Conservation (phyloP, 2,329 filamentous ascomycete genomes). For the Sphaceloma murrayae region DNA sequence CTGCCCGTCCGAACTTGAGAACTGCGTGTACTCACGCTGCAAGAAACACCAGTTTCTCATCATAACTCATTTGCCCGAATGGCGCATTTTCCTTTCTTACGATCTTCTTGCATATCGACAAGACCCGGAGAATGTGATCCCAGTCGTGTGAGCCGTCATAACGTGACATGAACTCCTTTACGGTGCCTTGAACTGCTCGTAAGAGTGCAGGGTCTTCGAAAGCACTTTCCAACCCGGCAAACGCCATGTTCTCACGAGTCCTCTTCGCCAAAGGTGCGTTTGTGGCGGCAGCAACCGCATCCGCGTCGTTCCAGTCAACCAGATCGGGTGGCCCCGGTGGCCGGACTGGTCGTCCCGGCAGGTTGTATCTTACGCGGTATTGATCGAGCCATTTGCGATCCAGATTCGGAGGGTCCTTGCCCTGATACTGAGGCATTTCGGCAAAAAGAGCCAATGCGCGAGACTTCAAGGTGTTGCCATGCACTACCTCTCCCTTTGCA, state of each 20-base stretch:
- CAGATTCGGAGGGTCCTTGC: slow-evolving; percentile 19
- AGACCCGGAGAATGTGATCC: slow-evolving; percentile 69
- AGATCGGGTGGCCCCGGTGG: slow-evolving; percentile 12
- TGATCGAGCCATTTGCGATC: slow-evolving; percentile 21
- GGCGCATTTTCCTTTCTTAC: slow-evolving; percentile 40
- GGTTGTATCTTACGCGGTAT: slow-evolving; percentile 20
- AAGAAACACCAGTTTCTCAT: slow-evolving; percentile 54
- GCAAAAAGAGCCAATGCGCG: slow-evolving; percentile 21
- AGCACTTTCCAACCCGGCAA: slow-evolving; percentile 17
- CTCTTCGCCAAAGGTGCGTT: slow-evolving; percentile 2
- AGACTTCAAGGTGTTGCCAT: slow-evolving; percentile 22
- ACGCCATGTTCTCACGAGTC: slow-evolving; percentile 17
- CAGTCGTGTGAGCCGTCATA: slow-evolving; percentile 87
- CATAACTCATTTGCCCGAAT: slow-evolving; percentile 32
- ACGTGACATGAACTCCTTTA: slow-evolving; percentile 61
- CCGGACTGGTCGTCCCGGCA: slow-evolving; percentile 17
- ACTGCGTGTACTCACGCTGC: slow-evolving; percentile 48
- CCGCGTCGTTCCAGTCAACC: slow-evolving; percentile 15
- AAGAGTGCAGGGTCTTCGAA: slow-evolving; percentile 23
- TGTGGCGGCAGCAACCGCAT: slow-evolving; percentile 10
- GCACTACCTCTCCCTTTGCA: slow-evolving; percentile 19
- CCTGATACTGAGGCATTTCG: slow-evolving; percentile 20
- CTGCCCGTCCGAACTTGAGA: too few relatives aligned
- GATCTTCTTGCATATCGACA: slow-evolving; percentile 60
- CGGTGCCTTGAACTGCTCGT: slow-evolving; percentile 44